Evolutionary conservation across 2,329 filamentous ascomycete species (phyloP), one percentile per base, ranked within the genome.

Genomic region (Claviceps spartinae): DNA sequence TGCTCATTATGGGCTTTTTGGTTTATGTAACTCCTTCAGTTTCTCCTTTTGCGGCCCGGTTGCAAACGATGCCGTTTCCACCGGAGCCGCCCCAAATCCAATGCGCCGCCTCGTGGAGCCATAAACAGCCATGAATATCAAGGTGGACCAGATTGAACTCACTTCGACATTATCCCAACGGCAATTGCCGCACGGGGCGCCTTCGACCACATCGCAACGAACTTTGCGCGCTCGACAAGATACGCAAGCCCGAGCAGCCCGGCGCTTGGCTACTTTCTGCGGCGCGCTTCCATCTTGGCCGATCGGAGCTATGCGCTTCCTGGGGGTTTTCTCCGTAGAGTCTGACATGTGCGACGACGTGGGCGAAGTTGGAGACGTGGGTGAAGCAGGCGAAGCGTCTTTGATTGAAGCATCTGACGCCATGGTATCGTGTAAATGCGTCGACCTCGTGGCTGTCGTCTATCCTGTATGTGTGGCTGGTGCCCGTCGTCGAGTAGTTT

Each of bases 171-270:
- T 82, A 66, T 88, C 85, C 71, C 86, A 79, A 57, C 86, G 77
- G 70, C 88, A 94, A 68, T 95, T 95, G 52, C 86, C 89, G 67
- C 88, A 95, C 1, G 88, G 88, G 44, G 84, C 84, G 48, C 85
- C 85, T 67, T 95, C 88, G 54, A 93, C 88, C 52, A 95, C 89
- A 71, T 96, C 90, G 72, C 90, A 96, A 53, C 90, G 81, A 43
- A 96, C 90, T 67, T 96, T 96, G 63, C 90, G 82, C 53, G 86
- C 83, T 61, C 90, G 80, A 69, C 90, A 95, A 60, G 85, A 88
- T 56, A 88, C 87, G 66, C 90, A 96, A 18, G 90, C 90, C 60
- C 91, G 86, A 9, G 89, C 88, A n/a, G 90, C 89, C 63, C 90
- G 80, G 62, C 89, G 79, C 70, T 95, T 96, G 50, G 71, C 78